Conservation (phyloP, 331 rosid genomes). For the Quercus lobata region DNA sequence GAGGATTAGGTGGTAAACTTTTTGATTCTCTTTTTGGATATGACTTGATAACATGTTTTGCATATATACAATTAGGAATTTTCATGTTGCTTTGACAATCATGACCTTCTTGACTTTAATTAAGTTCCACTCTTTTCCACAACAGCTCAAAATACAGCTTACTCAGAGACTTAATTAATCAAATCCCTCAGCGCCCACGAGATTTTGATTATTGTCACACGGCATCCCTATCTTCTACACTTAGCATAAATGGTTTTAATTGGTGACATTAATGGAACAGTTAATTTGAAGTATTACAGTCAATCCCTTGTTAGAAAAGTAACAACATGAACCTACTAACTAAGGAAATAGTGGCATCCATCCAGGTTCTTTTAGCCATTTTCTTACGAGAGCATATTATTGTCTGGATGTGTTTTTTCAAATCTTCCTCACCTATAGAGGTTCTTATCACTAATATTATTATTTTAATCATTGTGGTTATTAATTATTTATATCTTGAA, state of each 20-base stretch:
- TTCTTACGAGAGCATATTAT: background rate
- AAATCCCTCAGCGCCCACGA: background rate
- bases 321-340: background rate
- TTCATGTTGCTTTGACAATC: background rate
- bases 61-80: background rate
- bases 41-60: background rate
- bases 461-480: background rate
- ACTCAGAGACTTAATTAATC: background rate
- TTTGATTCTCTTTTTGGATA: background rate
- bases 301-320: conserved; percentile 16
- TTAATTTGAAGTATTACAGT: background rate
- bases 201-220: background rate
- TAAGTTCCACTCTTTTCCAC: conserved; percentile 14
- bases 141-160: conserved; percentile 8
- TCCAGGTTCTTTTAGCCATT: background rate
- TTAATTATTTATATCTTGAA: background rate
- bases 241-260: background rate
- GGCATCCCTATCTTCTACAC: conserved; percentile 1
- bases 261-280: background rate
- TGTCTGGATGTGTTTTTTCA: background rate
- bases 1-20: background rate
- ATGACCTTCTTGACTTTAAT: conserved; percentile 19
- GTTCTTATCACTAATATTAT: background rate
- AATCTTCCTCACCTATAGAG: background rate
- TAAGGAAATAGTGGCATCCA: background rate